Conservation (phyloP, 139 green algal species). For the Chlorella sp. region DNA sequence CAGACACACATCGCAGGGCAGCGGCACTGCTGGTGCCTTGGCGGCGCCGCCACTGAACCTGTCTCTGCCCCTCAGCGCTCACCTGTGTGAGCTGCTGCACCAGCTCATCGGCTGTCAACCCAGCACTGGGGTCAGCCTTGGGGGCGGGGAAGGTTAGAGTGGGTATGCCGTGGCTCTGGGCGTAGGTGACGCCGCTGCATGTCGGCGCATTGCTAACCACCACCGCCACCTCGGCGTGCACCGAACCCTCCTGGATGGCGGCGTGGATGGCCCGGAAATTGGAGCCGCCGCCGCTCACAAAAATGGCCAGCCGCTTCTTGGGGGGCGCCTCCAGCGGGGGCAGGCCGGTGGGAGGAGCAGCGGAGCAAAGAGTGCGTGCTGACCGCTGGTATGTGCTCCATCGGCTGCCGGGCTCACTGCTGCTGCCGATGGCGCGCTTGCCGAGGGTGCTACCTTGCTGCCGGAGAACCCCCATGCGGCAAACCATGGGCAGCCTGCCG, state of each 20-base stretch:
- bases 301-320: constrained; percentile 56
- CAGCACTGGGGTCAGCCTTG: constrained; percentile 51
- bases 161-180: constrained; percentile 76
- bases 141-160: constrained; percentile 76
- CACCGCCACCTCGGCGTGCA: constrained; percentile 70
- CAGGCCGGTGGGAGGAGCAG: neutral
- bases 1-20: no score
- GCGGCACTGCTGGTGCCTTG: neutral
- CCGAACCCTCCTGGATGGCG: constrained; percentile 66
- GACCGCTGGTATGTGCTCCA: no score
- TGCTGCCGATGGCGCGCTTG: no score
- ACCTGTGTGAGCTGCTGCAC: constrained; percentile 52
- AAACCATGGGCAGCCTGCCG: no score
- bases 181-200: constrained; percentile 86
- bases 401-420: no score
- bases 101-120: constrained; percentile 59
- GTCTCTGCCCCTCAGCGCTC: neutral
- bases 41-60: neutral
- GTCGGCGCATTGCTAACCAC: constrained; percentile 84
- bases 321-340: neutral
- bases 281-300: constrained; percentile 91
- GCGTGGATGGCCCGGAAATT: constrained; percentile 92
- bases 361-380: neutral
- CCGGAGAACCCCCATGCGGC: no score
- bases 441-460: no score